Evolutionary conservation across 257 asterid genomes (phyloP), one percentile per base, ranked within the genome.

Genomic region (Sherardia arvensis): DNA sequence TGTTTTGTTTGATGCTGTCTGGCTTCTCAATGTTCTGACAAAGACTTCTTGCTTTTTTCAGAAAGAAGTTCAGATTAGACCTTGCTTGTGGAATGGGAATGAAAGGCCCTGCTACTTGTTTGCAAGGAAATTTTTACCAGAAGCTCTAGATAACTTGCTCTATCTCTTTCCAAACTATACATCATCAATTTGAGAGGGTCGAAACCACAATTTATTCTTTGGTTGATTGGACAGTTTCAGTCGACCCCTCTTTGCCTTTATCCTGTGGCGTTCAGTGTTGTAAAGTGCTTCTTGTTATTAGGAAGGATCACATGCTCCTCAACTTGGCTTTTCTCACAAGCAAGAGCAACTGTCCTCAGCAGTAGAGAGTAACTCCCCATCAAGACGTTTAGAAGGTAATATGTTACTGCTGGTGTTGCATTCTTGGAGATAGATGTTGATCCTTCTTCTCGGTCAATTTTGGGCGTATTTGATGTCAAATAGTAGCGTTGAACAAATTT

Each of bases 31-130:
- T 43, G 51, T 45, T 28, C 67, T 47, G 29, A 47, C 27, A 27
- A 36, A 25, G 8, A 10, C 11, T 28, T 53, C n/a, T 51, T 65
- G 9, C 29, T 15, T 62, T 32, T n/a, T 78, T 81, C 94, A 92
- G 99, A 85, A 76, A 69, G 76, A 80, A 69, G 56, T 75, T 67
- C 85, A 79, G 79, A 75, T 78, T 60, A 72, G 58, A 51, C 88
- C 85, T 4, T 92, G 99, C 87, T 58, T 89, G 77, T 92, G 99
- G 99, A 89, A 89, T 25, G 99, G 96, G 69, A 82, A 76, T 40
- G 78, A 71, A 72, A 79, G 94, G 26, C 90, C 95, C 1, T 89
- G 99, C 68, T 89, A 85, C 72, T 74, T 92, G 71, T 92, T 92
- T 32, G 99, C 82, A 2, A 85, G 99, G 82, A 92, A 92, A 78